Evolutionary conservation across 805 yeast genomes (phyloP).

Genomic region (Saturnispora ahearnii): DNA sequence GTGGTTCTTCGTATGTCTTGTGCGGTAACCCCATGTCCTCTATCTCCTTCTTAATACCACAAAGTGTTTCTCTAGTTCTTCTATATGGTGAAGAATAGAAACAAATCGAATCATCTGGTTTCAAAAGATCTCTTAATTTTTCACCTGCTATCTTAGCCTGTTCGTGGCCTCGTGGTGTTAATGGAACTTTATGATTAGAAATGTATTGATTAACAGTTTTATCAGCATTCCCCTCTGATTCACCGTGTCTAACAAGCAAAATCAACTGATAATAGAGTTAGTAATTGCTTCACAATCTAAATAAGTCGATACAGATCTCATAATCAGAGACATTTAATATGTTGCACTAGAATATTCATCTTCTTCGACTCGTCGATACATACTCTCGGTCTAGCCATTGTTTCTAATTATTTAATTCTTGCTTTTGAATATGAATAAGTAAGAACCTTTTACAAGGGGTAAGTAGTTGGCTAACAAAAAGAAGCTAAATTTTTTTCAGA

Average conservation of each 20-base stretch:
- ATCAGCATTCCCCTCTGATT: slow-evolving; percentile 83
- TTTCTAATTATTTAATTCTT: background rate
- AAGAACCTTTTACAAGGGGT: background rate
- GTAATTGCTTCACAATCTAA: slow-evolving; percentile 4
- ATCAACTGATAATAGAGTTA: slow-evolving; percentile 36
- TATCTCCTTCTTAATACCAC: slow-evolving; percentile 53
- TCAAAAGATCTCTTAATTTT: slow-evolving; percentile 27
- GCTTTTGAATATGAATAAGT: too few species aligned
- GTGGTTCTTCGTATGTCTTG: slow-evolving; percentile 72
- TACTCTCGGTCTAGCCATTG: slow-evolving; percentile 37
- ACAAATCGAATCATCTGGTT: slow-evolving; percentile 49
- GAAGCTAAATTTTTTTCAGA: background rate
- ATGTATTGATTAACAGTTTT: slow-evolving; percentile 67
- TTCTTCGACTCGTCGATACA: slow-evolving; percentile 8
- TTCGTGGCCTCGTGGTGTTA: slow-evolving; percentile 61
- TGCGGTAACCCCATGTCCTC: slow-evolving; percentile 36
- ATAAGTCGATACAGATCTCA: background rate
- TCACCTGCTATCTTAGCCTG: slow-evolving; percentile 57
- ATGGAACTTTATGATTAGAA: slow-evolving; percentile 72
- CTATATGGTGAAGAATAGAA: slow-evolving; percentile 83
- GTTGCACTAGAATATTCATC: background rate
- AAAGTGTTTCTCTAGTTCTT: slow-evolving; percentile 77
- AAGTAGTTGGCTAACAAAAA: background rate
- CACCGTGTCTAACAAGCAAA: slow-evolving; percentile 82
- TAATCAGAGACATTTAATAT: too few species aligned